Conservation (phyloP, 176 grass and related monocot species). For the Calamus simplicifolius region DNA sequence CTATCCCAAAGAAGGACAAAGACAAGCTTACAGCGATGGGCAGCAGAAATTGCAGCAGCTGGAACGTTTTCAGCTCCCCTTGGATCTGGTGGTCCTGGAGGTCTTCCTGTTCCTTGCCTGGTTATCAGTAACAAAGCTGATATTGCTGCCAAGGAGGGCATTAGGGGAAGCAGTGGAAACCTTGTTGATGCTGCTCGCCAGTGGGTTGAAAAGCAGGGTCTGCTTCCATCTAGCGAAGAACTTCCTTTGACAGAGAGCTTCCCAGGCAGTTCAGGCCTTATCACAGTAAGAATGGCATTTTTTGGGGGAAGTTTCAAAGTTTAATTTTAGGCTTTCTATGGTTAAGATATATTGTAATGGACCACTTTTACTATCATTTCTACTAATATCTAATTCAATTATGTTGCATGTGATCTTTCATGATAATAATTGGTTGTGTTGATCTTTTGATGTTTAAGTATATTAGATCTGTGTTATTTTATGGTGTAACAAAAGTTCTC, state of each 20-base stretch:
- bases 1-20: slow-evolving; percentile 80
- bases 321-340: too few species aligned
- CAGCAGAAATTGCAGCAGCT: slow-evolving; percentile 59
- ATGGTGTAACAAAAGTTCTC: too few species aligned
- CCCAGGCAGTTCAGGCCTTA: not conserved
- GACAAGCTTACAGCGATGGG: slow-evolving; percentile 88
- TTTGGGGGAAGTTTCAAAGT: too few species aligned
- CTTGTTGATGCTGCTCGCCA: slow-evolving; percentile 44
- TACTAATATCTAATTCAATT: too few species aligned
- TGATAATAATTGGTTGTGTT: too few species aligned
- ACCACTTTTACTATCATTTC: too few species aligned
- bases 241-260: slow-evolving; percentile 3
- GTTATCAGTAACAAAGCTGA: slow-evolving; percentile 90
- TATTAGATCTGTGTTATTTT: too few species aligned
- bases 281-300: slow-evolving; percentile 52
- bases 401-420: too few species aligned
- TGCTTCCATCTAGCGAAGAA: not conserved
- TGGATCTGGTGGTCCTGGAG: slow-evolving; percentile 75
- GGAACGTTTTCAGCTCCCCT: slow-evolving; percentile 80
- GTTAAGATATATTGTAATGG: too few species aligned
- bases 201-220: not conserved
- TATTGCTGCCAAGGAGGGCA: slow-evolving; percentile 46
- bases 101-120: slow-evolving; percentile 91
- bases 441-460: too few species aligned
- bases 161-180: slow-evolving; percentile 65